phyloP scores from a whole-genome alignment of 345 rosid genomes.

The Eucalyptus sp. region DNA sequence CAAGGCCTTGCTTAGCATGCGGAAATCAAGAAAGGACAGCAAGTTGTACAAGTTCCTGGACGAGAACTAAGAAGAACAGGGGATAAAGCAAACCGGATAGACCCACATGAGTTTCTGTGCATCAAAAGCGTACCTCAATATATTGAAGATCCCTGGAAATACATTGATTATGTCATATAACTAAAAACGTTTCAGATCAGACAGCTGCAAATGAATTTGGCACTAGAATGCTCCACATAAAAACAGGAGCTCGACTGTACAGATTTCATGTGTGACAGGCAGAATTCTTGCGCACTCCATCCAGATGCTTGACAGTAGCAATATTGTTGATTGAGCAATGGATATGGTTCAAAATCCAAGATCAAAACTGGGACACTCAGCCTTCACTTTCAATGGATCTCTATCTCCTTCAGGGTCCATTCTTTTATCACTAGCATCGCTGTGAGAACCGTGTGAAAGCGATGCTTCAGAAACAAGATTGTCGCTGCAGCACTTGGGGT shows the following conservation, averaged over 20 bases:
- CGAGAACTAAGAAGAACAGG: conserved; percentile 6
- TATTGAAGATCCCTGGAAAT: too few species aligned
- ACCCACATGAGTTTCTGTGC: too few species aligned
- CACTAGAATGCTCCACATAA: neutral
- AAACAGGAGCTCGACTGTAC: neutral
- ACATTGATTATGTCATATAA: neutral
- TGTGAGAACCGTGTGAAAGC: neutral
- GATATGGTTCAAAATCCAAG: conserved; percentile 29
- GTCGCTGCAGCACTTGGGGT: neutral
- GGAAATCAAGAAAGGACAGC: conserved; percentile 33
- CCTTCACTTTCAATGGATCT: neutral
- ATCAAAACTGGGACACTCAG: conserved; percentile 33
- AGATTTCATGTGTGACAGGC: neutral
- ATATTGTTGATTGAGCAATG: neutral
- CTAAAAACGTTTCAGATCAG: neutral
- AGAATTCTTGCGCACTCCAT: neutral
- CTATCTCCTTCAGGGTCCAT: neutral
- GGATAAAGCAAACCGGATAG: neutral
- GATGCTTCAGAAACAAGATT: neutral
- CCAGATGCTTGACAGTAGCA: neutral
- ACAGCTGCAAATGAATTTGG: neutral
- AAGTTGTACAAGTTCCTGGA: conserved; percentile 23
- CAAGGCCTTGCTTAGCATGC: conserved; percentile 63
- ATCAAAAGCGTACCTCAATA: too few species aligned
- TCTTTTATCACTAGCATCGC: neutral